Base-by-base conservation (phyloP, 805 yeast genomes). In the Debaryomyces maramus region DNA sequence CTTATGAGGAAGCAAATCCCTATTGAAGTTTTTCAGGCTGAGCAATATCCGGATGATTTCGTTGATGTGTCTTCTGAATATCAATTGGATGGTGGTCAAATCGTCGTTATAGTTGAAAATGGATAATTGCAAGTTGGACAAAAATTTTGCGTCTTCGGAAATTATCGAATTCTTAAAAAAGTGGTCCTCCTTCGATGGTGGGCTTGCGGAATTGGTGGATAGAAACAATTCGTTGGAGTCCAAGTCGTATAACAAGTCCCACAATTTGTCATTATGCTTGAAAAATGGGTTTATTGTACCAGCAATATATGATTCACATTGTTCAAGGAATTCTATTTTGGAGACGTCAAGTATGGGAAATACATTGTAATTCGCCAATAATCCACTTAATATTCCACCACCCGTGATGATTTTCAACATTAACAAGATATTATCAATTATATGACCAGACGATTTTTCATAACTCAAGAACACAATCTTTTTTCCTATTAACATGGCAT, bases 281-380 rank as follows among this genome's bases (percentile, higher is more conserved):
- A 84, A 77, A 29, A 81, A 73, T 11, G 83, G 76, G 53, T 84
- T 84, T 29, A 83, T 78, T 3, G 88, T 82, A 3, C 91, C 91
- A 2, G 85, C 73, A 34, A 84, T 61, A 48, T 66, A 78, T 20
- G 62, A 63, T 21, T 50, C 64, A 44, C 63, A 70, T 37, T 53
- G 61, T 44, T 67, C 67, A 36, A 80, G 56, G 1, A 73, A 46
- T 43, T 78, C 81, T 32, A 81, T 61, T 43, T 79, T 73, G 2
- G 83, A 77, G 1, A 82, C 74, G 46, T 83, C 89, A 30, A 81
- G 63, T 21, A 80, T 72, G 2, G 89, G 89, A 48, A 77, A 75
- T 17, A 78, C 44, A 60, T 69, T 52, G 63, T 58, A 51, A 60
- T 65, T 51, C 18, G 62, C 53, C 22, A 68, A 51, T 32, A 65